Percentiles rank a stretch among this genome's conserved stretches.
These are phyloP conservation scores for Neurospora sp. DNA, from an alignment of 2,329 filamentous ascomycete species.

Conservation along the genomic window DNA sequence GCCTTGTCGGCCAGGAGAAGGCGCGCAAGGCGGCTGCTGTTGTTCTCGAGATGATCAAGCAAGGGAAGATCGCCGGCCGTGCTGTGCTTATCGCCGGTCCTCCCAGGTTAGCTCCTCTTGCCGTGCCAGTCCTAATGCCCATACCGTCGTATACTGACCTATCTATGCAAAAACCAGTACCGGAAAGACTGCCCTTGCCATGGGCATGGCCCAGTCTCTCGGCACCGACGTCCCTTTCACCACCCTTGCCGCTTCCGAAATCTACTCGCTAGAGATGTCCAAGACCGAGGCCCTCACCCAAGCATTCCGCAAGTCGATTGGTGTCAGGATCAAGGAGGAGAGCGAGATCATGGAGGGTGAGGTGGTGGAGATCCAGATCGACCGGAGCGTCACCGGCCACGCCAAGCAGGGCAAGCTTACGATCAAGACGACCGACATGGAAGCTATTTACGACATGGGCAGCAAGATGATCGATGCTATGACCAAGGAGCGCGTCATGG, in stretches of 20 bases:
- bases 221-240: conserved; percentile 94
- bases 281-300: conserved; percentile 98
- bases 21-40: conserved; percentile 93
- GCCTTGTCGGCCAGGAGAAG: conserved; percentile 91
- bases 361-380: conserved; percentile 97
- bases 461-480: conserved; percentile 99
- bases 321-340: conserved; percentile 96
- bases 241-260: conserved; percentile 88
- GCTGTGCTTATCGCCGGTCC: conserved; percentile 92
- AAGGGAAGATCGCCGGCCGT: conserved; percentile 94
- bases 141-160: conserved; percentile 11
- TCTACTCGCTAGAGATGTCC: conserved; percentile 98
- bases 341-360: conserved; percentile 99
- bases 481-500: conserved; percentile 99
- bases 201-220: conserved; percentile 96
- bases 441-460: conserved; percentile 98
- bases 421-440: conserved; percentile 99
- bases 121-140: neutral
- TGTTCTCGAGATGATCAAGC: conserved; percentile 97
- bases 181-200: conserved; percentile 95
- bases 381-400: conserved; percentile 88
- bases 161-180: conserved; percentile 48
- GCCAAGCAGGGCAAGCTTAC: conserved; percentile 99
- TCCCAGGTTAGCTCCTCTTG: conserved; percentile 47
- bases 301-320: conserved; percentile 97